phyloP scores from a whole-genome alignment of 805 yeast genomes.

The Priceomyces castillae region DNA sequence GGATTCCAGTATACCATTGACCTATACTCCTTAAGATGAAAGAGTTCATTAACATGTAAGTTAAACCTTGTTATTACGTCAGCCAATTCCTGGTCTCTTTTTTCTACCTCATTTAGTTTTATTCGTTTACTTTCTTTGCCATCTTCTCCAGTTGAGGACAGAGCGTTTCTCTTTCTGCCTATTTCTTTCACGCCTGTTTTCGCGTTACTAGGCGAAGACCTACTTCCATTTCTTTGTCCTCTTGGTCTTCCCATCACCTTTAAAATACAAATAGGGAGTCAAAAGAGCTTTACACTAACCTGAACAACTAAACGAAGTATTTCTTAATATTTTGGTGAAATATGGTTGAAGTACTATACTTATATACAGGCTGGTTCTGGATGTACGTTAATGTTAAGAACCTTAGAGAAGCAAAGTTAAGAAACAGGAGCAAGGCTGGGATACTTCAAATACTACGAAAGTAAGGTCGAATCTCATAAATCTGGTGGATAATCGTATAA shows the following conservation, averaged over 20 bases:
- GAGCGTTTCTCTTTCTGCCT: background rate
- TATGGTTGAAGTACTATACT: too few relatives aligned
- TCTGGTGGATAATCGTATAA: too few relatives aligned
- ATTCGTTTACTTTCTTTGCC: constrained; percentile 1
- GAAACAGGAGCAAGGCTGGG: too few relatives aligned
- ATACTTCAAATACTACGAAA: too few relatives aligned
- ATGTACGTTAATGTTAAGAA: too few relatives aligned
- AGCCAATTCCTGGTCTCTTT: constrained; percentile 27
- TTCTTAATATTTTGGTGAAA: background rate
- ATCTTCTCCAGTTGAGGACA: background rate
- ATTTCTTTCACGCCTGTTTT: background rate
- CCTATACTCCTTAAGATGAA: constrained; percentile 59
- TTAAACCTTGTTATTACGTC: constrained; percentile 47
- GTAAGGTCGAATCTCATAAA: too few relatives aligned
- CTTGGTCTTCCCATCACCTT: background rate
- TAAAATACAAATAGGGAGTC: background rate
- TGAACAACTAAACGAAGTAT: background rate
- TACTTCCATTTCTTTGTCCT: background rate
- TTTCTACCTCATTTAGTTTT: constrained; percentile 21
- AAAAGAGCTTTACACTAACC: background rate
- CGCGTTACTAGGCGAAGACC: background rate
- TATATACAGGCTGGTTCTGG: background rate
- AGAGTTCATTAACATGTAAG: constrained; percentile 55
- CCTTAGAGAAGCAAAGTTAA: too few relatives aligned
- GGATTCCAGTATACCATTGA: constrained; percentile 67